A percentile compares a stretch with the other conserved stretches of the same genome.
Conservation (phyloP, 225 moss, liverwort and hornwort genomes). For the Bryoerythrophyllum caledonicum region DNA sequence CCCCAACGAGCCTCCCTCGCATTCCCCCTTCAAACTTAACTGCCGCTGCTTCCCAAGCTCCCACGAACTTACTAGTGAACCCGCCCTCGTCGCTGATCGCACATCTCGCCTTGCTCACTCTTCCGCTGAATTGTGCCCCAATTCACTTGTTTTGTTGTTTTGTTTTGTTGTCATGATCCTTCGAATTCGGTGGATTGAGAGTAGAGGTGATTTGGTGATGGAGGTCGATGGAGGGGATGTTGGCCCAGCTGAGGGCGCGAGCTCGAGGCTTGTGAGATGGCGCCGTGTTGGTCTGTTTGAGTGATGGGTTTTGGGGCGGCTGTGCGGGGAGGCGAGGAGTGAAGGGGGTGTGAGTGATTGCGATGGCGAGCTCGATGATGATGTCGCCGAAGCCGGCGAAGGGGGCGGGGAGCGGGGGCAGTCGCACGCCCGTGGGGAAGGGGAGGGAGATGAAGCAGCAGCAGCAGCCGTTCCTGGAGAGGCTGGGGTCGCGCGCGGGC, state of each 20-base stretch:
- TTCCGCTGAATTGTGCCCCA: not conserved
- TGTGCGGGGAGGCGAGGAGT: not conserved
- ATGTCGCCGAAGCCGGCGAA: conserved; percentile 44
- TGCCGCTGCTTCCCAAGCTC: too few species aligned
- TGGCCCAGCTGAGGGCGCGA: not conserved
- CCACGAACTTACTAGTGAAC: too few species aligned
- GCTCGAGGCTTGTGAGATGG: not conserved
- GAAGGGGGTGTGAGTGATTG: not conserved
- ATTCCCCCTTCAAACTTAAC: not conserved
- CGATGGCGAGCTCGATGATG: conserved; percentile 40
- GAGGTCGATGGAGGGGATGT: not conserved
- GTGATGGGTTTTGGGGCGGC: not conserved
- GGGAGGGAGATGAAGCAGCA: conserved; percentile 12
- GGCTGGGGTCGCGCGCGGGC: conserved; percentile 13
- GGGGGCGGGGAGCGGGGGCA: conserved; percentile 15
- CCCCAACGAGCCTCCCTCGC: not conserved
- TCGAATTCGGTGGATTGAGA: not conserved
- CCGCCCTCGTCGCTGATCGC: too few species aligned
- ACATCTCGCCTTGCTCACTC: too few species aligned
- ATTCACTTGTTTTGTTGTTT: too few species aligned
- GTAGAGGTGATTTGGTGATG: not conserved
- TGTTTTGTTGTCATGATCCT: not conserved
- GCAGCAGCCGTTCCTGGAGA: conserved; percentile 24
- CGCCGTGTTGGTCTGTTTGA: not conserved
- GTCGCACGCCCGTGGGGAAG: conserved; percentile 39